These are phyloP conservation scores for Trametopsis cervina DNA, from an alignment of 768 basidiomycete species.

Conservation along the genomic window DNA sequence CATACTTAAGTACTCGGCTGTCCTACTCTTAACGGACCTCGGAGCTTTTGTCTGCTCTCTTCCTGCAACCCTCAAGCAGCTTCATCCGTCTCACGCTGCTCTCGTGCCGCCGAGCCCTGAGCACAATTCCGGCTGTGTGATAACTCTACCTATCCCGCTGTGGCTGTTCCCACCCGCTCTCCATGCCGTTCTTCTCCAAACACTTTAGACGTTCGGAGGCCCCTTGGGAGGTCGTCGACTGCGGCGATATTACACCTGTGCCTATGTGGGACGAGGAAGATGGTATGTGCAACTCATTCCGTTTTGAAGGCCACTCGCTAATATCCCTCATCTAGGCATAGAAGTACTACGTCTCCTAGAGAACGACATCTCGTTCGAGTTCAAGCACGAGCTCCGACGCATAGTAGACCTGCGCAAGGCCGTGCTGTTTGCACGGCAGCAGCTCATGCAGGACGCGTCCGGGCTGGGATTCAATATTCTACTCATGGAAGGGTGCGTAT, in stretches of 20 bases:
- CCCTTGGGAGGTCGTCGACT: slow-evolving; percentile 77
- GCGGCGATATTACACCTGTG: slow-evolving; percentile 56
- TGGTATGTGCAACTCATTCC: slow-evolving; percentile 40
- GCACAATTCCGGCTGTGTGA: too few species aligned
- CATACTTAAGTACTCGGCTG: background rate
- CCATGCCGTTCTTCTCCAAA: slow-evolving; percentile 31
- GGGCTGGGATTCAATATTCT: slow-evolving; percentile 58
- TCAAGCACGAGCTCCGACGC: slow-evolving; percentile 22
- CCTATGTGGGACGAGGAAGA: slow-evolving; percentile 55
- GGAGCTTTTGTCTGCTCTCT: too few species aligned
- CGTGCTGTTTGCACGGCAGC: slow-evolving; percentile 55
- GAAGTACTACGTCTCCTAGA: slow-evolving; percentile 51
- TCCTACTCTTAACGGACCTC: background rate
- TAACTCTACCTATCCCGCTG: too few species aligned
- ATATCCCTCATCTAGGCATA: slow-evolving; percentile 37
- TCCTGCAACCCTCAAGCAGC: too few species aligned
- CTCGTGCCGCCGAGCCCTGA: background rate
- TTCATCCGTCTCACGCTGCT: background rate
- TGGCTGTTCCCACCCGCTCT: slow-evolving; percentile 4
- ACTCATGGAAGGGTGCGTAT: slow-evolving; percentile 54
- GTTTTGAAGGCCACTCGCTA: background rate
- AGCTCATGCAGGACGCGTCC: slow-evolving; percentile 47
- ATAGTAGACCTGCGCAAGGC: slow-evolving; percentile 51
- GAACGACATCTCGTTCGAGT: slow-evolving; percentile 49
- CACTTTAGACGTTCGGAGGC: slow-evolving; percentile 41